A percentile compares a stretch with the other conserved stretches of the same genome.
These are phyloP conservation scores for Leccinum insolens DNA, from an alignment of 1,284 basidiomycete genomes.

Conservation along the genomic window DNA sequence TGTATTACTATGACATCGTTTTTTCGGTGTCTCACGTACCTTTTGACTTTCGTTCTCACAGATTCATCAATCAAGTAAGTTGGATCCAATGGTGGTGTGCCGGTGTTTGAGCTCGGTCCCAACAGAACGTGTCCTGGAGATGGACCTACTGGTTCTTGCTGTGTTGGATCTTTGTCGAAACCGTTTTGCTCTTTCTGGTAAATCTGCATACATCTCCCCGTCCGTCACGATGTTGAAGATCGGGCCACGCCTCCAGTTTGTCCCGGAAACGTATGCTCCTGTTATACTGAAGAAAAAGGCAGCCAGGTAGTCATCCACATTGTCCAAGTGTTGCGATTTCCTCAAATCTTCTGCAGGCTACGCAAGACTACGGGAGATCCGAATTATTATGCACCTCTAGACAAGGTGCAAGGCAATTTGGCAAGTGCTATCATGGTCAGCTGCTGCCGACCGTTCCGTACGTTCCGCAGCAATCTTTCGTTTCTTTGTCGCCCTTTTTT, in stretches of 20 bases:
- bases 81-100: neutral
- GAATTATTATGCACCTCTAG: conserved; percentile 40
- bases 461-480: conserved; percentile 26
- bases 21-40: neutral
- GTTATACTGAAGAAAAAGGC: conserved; percentile 65
- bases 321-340: neutral
- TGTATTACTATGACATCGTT: neutral
- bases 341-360: conserved; percentile 24
- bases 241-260: conserved; percentile 38
- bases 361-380: conserved; percentile 46
- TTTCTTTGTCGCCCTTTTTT: neutral
- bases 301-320: conserved; percentile 16
- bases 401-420: conserved; percentile 41
- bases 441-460: conserved; percentile 75
- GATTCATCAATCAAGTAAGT: conserved; percentile 48
- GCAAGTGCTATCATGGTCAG: conserved; percentile 49
- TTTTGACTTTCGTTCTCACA: conserved; percentile 14
- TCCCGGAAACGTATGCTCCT: conserved; percentile 79
- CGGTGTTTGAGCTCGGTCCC: neutral
- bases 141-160: conserved; percentile 77
- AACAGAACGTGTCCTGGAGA: conserved; percentile 65
- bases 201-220: conserved; percentile 11
- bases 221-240: conserved; percentile 1
- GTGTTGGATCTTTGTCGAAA: conserved; percentile 61
- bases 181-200: conserved; percentile 52